A percentile compares a stretch with the other conserved stretches of the same genome.
These are phyloP conservation scores for Senna tora DNA, from an alignment of 306 rosid genomes.

Conservation along the genomic window DNA sequence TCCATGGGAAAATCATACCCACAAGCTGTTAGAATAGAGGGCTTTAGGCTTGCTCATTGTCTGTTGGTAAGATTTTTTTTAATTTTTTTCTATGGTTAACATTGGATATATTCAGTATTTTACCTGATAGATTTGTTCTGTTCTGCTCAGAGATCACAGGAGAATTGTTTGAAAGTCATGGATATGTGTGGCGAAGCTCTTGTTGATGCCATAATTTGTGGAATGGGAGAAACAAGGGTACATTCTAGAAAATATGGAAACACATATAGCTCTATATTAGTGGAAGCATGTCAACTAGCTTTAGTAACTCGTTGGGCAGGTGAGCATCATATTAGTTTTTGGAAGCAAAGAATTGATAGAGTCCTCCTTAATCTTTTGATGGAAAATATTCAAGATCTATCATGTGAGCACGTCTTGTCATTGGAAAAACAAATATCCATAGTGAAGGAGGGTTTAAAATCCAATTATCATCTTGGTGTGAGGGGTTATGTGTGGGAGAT, in stretches of 20 bases:
- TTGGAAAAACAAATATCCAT: slow-evolving; percentile 64
- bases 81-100: slow-evolving; percentile 28
- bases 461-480: slow-evolving; percentile 51
- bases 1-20: slow-evolving; percentile 72
- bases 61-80: slow-evolving; percentile 60
- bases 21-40: slow-evolving; percentile 63
- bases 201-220: slow-evolving; percentile 65
- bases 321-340: slow-evolving; percentile 70
- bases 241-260: slow-evolving; percentile 49
- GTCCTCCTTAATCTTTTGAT: slow-evolving; percentile 76
- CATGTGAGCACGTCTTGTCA: slow-evolving; percentile 43
- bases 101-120: slow-evolving; percentile 17
- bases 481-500: slow-evolving; percentile 80
- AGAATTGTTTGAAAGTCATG: slow-evolving; percentile 49
- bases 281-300: slow-evolving; percentile 80
- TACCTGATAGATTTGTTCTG: slow-evolving; percentile 33
- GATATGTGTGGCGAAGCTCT: slow-evolving; percentile 64
- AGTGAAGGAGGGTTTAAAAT: slow-evolving; percentile 53
- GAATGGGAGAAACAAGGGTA: slow-evolving; percentile 52
- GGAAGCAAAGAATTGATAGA: slow-evolving; percentile 71
- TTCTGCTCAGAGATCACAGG: slow-evolving; percentile 67
- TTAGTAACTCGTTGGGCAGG: slow-evolving; percentile 81
- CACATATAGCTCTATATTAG: slow-evolving; percentile 53
- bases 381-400: slow-evolving; percentile 51
- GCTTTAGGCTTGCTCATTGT: slow-evolving; percentile 77